phyloP scores from a whole-genome alignment of 75 land plant species.

The Gnetum montanum region DNA sequence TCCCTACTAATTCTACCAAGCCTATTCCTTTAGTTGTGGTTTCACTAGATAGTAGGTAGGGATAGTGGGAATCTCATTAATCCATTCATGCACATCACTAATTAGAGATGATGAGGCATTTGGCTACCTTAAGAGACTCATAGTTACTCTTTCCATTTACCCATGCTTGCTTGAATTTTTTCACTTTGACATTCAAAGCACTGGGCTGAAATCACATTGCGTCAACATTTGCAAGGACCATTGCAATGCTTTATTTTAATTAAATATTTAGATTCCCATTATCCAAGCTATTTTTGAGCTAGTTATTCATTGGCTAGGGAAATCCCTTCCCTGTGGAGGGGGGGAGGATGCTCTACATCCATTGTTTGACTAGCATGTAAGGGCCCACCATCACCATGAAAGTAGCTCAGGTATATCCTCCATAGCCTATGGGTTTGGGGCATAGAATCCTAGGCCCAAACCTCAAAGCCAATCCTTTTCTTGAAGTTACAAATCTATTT shows the following conservation, averaged over 20 bases:
- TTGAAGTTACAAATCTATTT: neutral
- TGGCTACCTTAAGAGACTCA: neutral
- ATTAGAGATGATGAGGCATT: neutral
- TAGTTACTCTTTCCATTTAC: constrained; percentile 13
- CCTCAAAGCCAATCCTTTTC: constrained; percentile 2
- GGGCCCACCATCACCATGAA: neutral
- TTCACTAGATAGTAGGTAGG: neutral
- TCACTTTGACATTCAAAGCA: constrained; percentile 31
- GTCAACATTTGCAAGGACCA: constrained; percentile 17
- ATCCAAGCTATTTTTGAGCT: neutral
- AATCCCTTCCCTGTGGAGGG: neutral
- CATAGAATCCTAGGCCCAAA: neutral
- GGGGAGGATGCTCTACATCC: neutral
- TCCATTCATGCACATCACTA: neutral
- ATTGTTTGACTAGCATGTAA: neutral
- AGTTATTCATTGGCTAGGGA: neutral
- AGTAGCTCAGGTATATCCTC: neutral
- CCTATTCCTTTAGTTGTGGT: neutral
- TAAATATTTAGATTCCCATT: neutral
- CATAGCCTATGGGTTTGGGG: neutral
- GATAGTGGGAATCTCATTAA: no score
- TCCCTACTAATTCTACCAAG: neutral
- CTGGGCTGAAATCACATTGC: constrained; percentile 25
- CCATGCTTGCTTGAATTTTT: constrained; percentile 20
- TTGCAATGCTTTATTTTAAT: constrained; percentile 7